These are phyloP conservation scores for Phycomyces blakesleeanus DNA, from an alignment of 192 early-diverging fungal species.

Conservation along the genomic window DNA sequence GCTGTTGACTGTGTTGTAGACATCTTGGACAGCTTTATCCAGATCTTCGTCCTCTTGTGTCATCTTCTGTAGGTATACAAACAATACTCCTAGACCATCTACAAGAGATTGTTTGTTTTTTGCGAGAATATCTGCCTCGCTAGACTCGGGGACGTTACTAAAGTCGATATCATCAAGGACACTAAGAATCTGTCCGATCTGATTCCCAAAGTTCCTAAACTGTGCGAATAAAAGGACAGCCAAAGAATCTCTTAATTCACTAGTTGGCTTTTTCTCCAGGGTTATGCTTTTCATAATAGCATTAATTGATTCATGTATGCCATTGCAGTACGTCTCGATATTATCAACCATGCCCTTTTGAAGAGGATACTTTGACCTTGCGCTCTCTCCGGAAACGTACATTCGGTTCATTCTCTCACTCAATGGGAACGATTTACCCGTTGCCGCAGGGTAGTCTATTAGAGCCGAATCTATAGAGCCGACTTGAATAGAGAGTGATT, in stretches of 20 bases:
- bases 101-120: neutral
- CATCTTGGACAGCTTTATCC: neutral
- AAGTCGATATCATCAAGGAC: slow-evolving; percentile 21
- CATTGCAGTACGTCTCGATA: slow-evolving; percentile 15
- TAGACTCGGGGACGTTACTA: neutral
- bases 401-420: neutral
- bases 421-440: neutral
- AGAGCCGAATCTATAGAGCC: slow-evolving; percentile 45
- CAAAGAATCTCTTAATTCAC: neutral
- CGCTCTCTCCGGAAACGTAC: neutral
- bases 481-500: slow-evolving; percentile 33
- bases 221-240: slow-evolving; percentile 11
- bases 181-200: slow-evolving; percentile 6
- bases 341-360: slow-evolving; percentile 4
- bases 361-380: neutral
- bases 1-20: neutral
- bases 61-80: slow-evolving; percentile 14
- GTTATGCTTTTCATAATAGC: slow-evolving; percentile 1
- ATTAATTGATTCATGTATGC: slow-evolving; percentile 24
- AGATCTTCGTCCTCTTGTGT: slow-evolving; percentile 10
- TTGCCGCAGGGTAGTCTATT: slow-evolving; percentile 22
- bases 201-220: slow-evolving; percentile 17
- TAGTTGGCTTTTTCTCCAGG: neutral
- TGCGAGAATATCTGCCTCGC: neutral
- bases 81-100: slow-evolving; percentile 7